Conservation (phyloP, 768 basidiomycete species). For the Termitomyces heimii region DNA sequence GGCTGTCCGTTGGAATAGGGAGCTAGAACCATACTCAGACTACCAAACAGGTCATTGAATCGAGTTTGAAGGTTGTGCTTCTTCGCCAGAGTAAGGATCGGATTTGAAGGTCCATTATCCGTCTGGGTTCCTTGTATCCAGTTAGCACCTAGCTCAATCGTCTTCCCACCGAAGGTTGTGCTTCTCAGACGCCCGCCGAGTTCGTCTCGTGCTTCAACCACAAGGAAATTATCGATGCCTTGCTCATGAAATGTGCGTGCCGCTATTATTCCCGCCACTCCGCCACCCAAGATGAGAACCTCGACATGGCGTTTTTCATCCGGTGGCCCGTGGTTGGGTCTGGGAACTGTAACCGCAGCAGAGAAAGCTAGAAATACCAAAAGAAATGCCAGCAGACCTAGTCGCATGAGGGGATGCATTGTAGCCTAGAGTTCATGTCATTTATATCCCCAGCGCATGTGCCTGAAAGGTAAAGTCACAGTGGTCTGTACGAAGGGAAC, state of each 20-base stretch:
- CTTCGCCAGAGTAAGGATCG: slow-evolving; percentile 50
- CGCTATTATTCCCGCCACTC: slow-evolving; percentile 60
- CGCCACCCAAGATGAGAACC: slow-evolving; percentile 61
- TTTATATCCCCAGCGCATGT: not conserved
- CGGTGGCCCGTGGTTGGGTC: not conserved
- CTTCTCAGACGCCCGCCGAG: slow-evolving; percentile 59
- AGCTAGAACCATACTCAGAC: slow-evolving; percentile 33
- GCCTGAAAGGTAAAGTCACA: no score
- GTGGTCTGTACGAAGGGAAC: no score
- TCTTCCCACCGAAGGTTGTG: slow-evolving; percentile 37
- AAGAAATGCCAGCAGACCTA: not conserved
- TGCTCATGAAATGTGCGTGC: slow-evolving; percentile 51
- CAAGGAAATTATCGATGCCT: slow-evolving; percentile 49
- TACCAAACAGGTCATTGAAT: slow-evolving; percentile 37
- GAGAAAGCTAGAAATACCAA: not conserved
- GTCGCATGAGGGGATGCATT: not conserved
- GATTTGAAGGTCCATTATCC: slow-evolving; percentile 47
- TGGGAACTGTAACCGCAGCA: not conserved
- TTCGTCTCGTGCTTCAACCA: slow-evolving; percentile 53
- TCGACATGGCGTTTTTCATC: slow-evolving; percentile 11
- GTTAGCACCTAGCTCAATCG: slow-evolving; percentile 54
- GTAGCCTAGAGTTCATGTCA: no score
- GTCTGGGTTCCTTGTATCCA: slow-evolving; percentile 53
- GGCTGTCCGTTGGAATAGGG: not conserved
- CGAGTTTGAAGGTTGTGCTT: slow-evolving; percentile 46